A percentile compares a stretch with the other conserved stretches of the same genome.
Evolutionary conservation across 2,329 filamentous ascomycete species (phyloP).

Genomic region (Xylariaceae sp.): DNA sequence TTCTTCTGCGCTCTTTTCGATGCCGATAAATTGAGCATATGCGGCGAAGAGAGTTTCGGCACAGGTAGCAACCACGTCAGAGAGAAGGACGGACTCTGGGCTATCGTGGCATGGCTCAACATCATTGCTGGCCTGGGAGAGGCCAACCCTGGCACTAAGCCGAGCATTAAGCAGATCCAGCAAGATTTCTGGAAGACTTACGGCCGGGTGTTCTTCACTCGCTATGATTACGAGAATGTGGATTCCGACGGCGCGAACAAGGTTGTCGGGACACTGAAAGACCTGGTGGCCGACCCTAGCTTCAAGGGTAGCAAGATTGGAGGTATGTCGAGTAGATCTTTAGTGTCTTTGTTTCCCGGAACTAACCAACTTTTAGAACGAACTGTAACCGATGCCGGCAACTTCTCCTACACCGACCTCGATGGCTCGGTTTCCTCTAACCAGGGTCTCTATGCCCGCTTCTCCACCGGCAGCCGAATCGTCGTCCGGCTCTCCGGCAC

Average conservation of each 20-base stretch:
- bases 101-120: slow-evolving; percentile 96
- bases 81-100: slow-evolving; percentile 98
- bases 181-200: slow-evolving; percentile 96
- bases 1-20: slow-evolving; percentile 98
- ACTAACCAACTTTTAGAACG: slow-evolving; percentile 50
- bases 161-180: slow-evolving; percentile 95
- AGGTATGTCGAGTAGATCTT: slow-evolving; percentile 47
- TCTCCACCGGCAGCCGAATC: slow-evolving; percentile 91
- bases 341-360: not conserved
- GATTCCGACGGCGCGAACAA: slow-evolving; percentile 90
- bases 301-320: slow-evolving; percentile 84
- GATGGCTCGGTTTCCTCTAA: slow-evolving; percentile 94
- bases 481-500: slow-evolving; percentile 95
- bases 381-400: slow-evolving; percentile 85
- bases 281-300: slow-evolving; percentile 70
- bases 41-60: slow-evolving; percentile 96
- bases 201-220: slow-evolving; percentile 97
- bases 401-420: slow-evolving; percentile 99
- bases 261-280: slow-evolving; percentile 79
- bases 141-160: slow-evolving; percentile 75
- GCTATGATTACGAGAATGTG: slow-evolving; percentile 97
- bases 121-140: slow-evolving; percentile 94
- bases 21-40: slow-evolving; percentile 94
- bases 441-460: slow-evolving; percentile 93
- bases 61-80: slow-evolving; percentile 98